These are phyloP conservation scores for Panaeolus papilionaceus DNA, from an alignment of 768 basidiomycete species.

Conservation along the genomic window DNA sequence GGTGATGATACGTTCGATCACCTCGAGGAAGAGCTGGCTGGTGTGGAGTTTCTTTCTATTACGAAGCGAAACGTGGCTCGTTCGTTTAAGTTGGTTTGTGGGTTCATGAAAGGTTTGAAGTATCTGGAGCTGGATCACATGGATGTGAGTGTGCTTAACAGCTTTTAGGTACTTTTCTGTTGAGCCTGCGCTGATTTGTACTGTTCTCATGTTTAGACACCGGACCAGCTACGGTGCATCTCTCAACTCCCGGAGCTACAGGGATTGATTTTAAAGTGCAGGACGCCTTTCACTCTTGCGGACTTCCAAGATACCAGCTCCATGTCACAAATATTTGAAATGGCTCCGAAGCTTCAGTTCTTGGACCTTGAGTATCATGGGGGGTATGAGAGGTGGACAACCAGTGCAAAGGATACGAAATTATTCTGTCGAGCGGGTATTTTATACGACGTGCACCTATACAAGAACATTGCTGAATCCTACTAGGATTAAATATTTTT, in stretches of 20 bases:
- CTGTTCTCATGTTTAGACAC: background rate
- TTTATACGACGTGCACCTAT: background rate
- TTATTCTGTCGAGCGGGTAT: background rate
- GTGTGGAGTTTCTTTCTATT: conserved; percentile 7
- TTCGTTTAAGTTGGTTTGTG: background rate
- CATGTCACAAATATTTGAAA: conserved; percentile 2
- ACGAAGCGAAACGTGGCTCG: conserved; percentile 6
- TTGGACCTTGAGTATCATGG: conserved; percentile 1
- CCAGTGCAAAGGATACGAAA: background rate
- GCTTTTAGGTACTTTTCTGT: background rate
- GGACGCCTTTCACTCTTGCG: background rate
- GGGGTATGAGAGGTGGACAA: conserved; percentile 2
- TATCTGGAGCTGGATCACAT: conserved; percentile 7
- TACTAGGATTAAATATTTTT: background rate
- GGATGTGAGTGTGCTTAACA: background rate
- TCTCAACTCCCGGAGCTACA: background rate
- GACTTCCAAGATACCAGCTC: background rate
- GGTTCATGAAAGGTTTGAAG: background rate
- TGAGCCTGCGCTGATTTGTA: background rate
- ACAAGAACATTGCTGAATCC: background rate
- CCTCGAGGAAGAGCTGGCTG: conserved; percentile 9
- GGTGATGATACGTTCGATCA: background rate
- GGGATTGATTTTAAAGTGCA: conserved; percentile 1
- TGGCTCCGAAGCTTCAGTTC: background rate
- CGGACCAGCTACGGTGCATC: background rate